Evolutionary conservation across 2,329 filamentous ascomycete genomes (phyloP).

Genomic region (Chaetomium globosum): DNA sequence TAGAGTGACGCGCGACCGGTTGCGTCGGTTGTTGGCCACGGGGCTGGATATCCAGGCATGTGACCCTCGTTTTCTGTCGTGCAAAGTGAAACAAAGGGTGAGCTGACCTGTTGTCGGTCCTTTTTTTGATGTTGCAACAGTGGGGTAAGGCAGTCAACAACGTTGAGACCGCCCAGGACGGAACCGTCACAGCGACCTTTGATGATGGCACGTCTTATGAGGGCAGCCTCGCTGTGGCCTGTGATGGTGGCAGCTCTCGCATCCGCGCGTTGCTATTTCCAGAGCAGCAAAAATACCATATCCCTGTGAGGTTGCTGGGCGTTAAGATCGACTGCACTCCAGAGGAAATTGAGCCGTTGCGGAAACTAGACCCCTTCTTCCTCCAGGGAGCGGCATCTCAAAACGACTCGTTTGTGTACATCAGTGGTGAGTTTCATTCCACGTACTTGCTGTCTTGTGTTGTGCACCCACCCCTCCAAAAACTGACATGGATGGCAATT

Average conservation of each 20-base stretch:
- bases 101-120: constrained; percentile 3
- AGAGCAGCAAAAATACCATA: constrained; percentile 42
- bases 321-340: constrained; percentile 47
- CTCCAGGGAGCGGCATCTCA: constrained; percentile 57
- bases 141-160: constrained; percentile 46
- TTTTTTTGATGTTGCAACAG: constrained; percentile 33
- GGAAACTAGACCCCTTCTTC: constrained; percentile 56
- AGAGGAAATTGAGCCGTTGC: constrained; percentile 48
- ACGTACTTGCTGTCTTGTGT: background rate
- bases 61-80: background rate
- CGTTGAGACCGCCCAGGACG: constrained; percentile 40
- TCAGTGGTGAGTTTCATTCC: constrained; percentile 48
- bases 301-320: constrained; percentile 56
- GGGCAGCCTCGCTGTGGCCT: constrained; percentile 53
- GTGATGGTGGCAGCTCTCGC: constrained; percentile 54
- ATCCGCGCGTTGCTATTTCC: constrained; percentile 47
- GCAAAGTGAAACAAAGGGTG: background rate
- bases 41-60: constrained; percentile 51
- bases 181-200: constrained; percentile 49
- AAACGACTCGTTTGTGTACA: constrained; percentile 56
- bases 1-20: constrained; percentile 51
- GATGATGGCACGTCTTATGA: constrained; percentile 48
- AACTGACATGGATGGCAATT: background rate
- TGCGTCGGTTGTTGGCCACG: constrained; percentile 51
- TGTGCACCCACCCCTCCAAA: no score